Evolutionary conservation across 2,329 filamentous ascomycete genomes (phyloP).

Genomic region (Pestalotiopsis sp.): DNA sequence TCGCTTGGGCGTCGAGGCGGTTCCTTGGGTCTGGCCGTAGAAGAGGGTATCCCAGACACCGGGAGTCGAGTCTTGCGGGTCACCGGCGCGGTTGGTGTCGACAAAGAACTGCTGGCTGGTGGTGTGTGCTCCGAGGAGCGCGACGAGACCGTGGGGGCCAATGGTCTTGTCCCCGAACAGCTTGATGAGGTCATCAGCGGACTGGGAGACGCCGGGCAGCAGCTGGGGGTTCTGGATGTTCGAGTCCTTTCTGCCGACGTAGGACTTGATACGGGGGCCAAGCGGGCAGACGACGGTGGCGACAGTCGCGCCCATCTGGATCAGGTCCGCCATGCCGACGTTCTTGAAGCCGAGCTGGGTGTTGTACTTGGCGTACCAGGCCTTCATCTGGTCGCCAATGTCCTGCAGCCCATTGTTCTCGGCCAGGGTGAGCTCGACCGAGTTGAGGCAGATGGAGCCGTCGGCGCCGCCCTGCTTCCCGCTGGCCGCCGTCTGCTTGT

Average conservation of each 20-base stretch:
- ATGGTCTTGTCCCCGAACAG: slow-evolving; percentile 59
- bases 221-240: slow-evolving; percentile 40
- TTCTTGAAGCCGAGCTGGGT: slow-evolving; percentile 21
- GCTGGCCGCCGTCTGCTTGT: slow-evolving; percentile 31
- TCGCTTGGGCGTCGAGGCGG: slow-evolving; percentile 32
- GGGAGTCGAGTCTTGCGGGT: slow-evolving; percentile 54
- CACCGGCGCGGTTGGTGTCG: slow-evolving; percentile 40
- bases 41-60: slow-evolving; percentile 57
- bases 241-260: slow-evolving; percentile 53
- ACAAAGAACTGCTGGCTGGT: slow-evolving; percentile 51
- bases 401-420: slow-evolving; percentile 52
- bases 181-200: slow-evolving; percentile 50
- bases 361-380: slow-evolving; percentile 41
- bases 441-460: slow-evolving; percentile 45
- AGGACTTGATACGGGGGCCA: slow-evolving; percentile 51
- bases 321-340: slow-evolving; percentile 57
- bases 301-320: slow-evolving; percentile 54
- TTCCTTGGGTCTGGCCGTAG: slow-evolving; percentile 44
- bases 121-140: slow-evolving; percentile 58
- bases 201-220: slow-evolving; percentile 45
- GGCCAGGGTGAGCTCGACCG: slow-evolving; percentile 37
- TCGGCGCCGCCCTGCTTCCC: slow-evolving; percentile 47
- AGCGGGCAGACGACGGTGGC: slow-evolving; percentile 50
- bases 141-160: slow-evolving; percentile 49
- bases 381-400: slow-evolving; percentile 42